Conservation (phyloP, 768 basidiomycete species). For the Lactifluus volemus region DNA sequence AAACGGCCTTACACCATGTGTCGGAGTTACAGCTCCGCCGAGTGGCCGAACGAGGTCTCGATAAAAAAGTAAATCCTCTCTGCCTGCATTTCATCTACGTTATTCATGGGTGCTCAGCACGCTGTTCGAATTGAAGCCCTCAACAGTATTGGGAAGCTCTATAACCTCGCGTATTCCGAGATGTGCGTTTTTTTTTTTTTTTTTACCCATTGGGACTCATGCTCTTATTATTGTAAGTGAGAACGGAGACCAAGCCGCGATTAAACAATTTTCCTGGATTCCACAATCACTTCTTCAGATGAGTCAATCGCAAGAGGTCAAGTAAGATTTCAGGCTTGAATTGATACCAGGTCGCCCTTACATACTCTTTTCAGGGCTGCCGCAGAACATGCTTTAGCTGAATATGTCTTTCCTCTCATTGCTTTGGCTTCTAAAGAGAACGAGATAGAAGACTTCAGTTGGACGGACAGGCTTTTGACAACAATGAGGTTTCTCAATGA, state of each 20-base stretch:
- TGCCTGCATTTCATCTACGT: not conserved
- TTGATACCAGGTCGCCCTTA: not conserved
- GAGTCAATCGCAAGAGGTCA: conserved; percentile 45
- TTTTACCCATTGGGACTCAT: not conserved
- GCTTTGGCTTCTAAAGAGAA: conserved; percentile 36
- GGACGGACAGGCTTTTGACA: conserved; percentile 77
- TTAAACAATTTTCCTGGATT: conserved; percentile 88
- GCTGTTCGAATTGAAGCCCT: conserved; percentile 69
- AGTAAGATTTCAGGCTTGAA: conserved; percentile 31
- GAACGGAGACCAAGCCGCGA: conserved; percentile 62
- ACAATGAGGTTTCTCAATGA: conserved; percentile 63
- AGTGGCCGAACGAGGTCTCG: conserved; percentile 64
- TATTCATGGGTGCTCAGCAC: conserved; percentile 29
- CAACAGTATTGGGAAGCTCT: conserved; percentile 67
- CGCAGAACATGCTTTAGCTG: conserved; percentile 59
- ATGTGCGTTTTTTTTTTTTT: conserved; percentile 43
- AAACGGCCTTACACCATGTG: conserved; percentile 79
- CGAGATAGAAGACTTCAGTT: conserved; percentile 69
- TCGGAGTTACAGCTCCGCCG: conserved; percentile 49
- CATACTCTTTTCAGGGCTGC: conserved; percentile 33
- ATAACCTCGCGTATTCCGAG: conserved; percentile 75
- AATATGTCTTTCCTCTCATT: conserved; percentile 76
- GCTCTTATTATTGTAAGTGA: conserved; percentile 43
- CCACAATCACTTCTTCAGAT: conserved; percentile 62
- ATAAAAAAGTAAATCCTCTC: conserved; percentile 63